Conservation (phyloP, 495 filamentous ascomycete genomes). For the Aspergillus egyptiacus region DNA sequence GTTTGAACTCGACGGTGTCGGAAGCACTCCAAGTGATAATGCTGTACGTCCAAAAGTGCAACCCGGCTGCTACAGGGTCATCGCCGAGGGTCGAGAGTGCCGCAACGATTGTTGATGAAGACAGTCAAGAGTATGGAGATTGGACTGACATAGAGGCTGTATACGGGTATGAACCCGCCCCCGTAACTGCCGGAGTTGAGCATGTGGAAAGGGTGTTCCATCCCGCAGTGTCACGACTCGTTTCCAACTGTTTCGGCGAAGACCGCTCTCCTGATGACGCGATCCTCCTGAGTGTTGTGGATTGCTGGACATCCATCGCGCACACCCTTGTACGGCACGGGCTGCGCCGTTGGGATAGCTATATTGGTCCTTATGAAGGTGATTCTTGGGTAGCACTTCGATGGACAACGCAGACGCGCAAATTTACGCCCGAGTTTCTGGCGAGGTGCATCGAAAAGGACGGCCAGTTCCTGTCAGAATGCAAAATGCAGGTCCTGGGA, state of each 20-base stretch:
- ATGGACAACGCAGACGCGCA: slow-evolving; percentile 57
- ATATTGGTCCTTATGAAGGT: slow-evolving; percentile 48
- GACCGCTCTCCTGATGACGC: slow-evolving; percentile 53
- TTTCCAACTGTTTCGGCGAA: slow-evolving; percentile 65
- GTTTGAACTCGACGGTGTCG: slow-evolving; percentile 33
- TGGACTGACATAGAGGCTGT: slow-evolving; percentile 53
- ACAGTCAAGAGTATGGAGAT: slow-evolving; percentile 73
- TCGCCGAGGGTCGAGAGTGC: slow-evolving; percentile 5
- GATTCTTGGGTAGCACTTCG: slow-evolving; percentile 59
- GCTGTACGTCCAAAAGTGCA: slow-evolving; percentile 34
- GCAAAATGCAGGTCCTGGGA: slow-evolving; percentile 45
- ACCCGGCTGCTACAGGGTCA: slow-evolving; percentile 8
- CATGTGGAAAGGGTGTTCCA: slow-evolving; percentile 43
- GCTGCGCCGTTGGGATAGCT: slow-evolving; percentile 51
- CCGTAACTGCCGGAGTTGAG: slow-evolving; percentile 22
- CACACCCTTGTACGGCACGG: slow-evolving; percentile 42
- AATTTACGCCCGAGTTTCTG: slow-evolving; percentile 58
- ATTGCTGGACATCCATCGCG: slow-evolving; percentile 56
- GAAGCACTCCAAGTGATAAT: slow-evolving; percentile 34
- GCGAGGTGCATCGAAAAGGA: slow-evolving; percentile 51
- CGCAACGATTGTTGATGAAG: slow-evolving; percentile 42
- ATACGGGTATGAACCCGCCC: slow-evolving; percentile 29
- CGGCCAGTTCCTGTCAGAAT: slow-evolving; percentile 31
- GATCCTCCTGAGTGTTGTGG: slow-evolving; percentile 49
- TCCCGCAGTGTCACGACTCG: slow-evolving; percentile 47